Evolutionary conservation across 768 basidiomycete genomes (phyloP), one percentile per base, ranked within the genome.

Genomic region (Agaricus blazei): DNA sequence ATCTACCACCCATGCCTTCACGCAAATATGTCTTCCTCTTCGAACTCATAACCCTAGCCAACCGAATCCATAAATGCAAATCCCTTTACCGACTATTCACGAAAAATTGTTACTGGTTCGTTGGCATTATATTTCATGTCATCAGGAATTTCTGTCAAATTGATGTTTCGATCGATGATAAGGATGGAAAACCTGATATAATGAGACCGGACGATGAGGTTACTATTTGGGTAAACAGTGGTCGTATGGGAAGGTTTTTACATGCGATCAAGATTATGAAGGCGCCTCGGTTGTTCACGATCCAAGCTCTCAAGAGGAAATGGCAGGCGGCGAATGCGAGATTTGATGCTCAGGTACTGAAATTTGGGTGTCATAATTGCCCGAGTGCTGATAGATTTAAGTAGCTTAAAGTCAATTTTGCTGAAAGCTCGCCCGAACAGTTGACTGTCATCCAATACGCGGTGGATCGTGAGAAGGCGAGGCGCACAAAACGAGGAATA

Each of bases 61-160:
- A 24, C n/a, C 42, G 31, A 23, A 31, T 52, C 9, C 42, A 45
- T 31, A 52, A 36, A 15, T 52, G 42, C 29, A 36, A 40, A 36
- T 52, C 51, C 0, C 24, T 52, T 23, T 52, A 52, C 36, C 51
- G 43, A 3, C 23, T 52, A 2, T 52, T 44, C 9, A 44, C 51
- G 9, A 31, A 34, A n/a, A 52, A 52, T 23, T 52, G 51, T 36
- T 52, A 52, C 12, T 52, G 51, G 51, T 52, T 52, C 14, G 51
- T 43, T 1, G 51, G 43, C 8, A 44, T 52, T 28, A 36, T 52
- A 9, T 44, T 52, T 12, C 51, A 52, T 0, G 43, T 52, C n/a
- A 26, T 45, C 2, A 23, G 51, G 3, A 34, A 24, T 11, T 52
- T 36, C 29, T 31, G 29, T 0, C 19, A 28, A 1, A 44, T 36